Base-by-base conservation (phyloP, 495 filamentous ascomycete genomes). In the Talaromyces adpressus region DNA sequence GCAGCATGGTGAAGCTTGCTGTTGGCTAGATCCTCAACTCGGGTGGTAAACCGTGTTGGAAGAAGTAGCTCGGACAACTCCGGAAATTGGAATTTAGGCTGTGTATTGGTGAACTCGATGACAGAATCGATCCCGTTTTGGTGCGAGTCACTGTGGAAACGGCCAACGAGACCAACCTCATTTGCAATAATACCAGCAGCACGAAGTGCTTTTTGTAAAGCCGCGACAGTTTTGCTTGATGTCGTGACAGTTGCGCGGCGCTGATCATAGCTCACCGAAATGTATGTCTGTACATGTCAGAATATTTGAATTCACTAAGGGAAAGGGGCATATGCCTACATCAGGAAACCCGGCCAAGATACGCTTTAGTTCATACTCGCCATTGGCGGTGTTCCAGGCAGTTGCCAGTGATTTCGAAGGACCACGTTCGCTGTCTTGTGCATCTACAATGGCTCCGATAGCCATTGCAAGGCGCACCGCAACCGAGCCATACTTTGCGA, bases 381-480 rank as follows among this genome's bases (percentile, higher is more conserved):
- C 51, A 53, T 53, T 9, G 18, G 51, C 9, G 20, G 51, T 12
- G 9, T 53, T 20, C 51, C 51, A 53, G 3, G 23, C 51, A 23
- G 51, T 53, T 53, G 51, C 18, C 23, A 53, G 9, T 27, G 51
- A 53, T 9, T 22, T 23, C 5, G 51, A 53, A 45, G 41, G 41
- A 45, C 41, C 41, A n/a, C 18, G 61, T 39, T 57, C 60, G 25
- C 62, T 62, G 47, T 82, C 78, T 47, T 77, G 69, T 1, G 71
- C 72, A 70, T 82, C 82, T 2, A 82, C 78, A 20, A 80, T 11
- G 0, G 69, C 72, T 5, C 76, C 77, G 20, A 76, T 59, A 14
- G 78, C 32, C 64, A 72, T 68, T 0, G 69, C 72, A 56, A 82
- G 60, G 11, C 81, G 73, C 6, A 81, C 49, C 6, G 78, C 79